Conservation (phyloP, 148 eudicot species). For the Diospyros lotus region DNA sequence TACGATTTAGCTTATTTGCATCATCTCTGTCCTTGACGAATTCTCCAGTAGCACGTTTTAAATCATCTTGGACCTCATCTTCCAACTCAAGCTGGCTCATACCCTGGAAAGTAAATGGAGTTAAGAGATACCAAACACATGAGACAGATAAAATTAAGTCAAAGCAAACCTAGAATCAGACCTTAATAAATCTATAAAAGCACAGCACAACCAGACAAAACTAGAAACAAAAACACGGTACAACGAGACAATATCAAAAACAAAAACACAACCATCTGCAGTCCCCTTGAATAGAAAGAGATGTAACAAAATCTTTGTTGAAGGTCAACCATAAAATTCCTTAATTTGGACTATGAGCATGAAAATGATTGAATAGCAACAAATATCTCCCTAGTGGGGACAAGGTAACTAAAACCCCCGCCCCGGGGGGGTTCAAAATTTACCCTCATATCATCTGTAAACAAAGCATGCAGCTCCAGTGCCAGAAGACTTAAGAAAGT, state of each 20-base stretch:
- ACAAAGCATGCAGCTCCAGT: no score
- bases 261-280: no score
- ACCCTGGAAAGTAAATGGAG: conserved; percentile 39
- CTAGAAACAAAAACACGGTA: background rate
- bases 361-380: no score
- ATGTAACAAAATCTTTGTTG: no score
- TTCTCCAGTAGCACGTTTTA: conserved; percentile 86
- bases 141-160: background rate
- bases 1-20: conserved; percentile 73
- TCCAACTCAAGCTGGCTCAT: conserved; percentile 91
- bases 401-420: no score
- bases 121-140: background rate
- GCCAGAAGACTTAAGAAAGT: no score
- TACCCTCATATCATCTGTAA: no score
- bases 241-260: background rate
- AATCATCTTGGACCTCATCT: conserved; percentile 86
- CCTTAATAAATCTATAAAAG: background rate
- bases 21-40: conserved; percentile 69
- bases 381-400: no score
- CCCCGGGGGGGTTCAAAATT: no score
- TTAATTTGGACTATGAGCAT: no score
- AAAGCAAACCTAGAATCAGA: background rate
- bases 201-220: background rate
- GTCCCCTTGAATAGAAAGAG: no score
- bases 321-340: no score